Evolutionary conservation across 371 early-diverging fungal genomes (phyloP), one percentile per base, ranked within the genome.

Genomic region (Mortierella sp.): DNA sequence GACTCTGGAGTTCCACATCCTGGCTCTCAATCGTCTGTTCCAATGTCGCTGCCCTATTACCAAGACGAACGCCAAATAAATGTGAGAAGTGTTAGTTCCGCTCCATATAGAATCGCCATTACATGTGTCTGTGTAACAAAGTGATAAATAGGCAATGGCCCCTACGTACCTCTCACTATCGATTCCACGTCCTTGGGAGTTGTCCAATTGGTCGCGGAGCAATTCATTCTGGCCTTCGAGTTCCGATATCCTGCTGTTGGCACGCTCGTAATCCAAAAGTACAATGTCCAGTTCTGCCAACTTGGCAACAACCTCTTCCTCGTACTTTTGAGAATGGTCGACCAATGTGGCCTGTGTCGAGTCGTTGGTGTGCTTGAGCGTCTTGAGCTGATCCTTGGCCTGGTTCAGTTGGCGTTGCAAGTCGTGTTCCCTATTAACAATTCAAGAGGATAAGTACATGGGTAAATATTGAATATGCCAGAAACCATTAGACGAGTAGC

Each of bases 261-360:
- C 93, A 41, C 94, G 90, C 66, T 97, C 97, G 26, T 96, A 87
- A 71, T 97, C 97, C 79, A 93, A 88, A 52, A 91, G 89, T 8
- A 96, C 89, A 66, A 97, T 95, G 79, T 97, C 97, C 53, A 96
- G 86, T 73, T 97, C 97, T 1, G 96, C 97, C 16, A 96, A 86
- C 82, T 94, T 94, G 26, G 91, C 93, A 0, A 94, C 93, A 31
- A 96, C 92, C 68, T 95, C 94, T 66, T 95, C 94, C 78, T 97
- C 96, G 68, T 94, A 94, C 79, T 92, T 92, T 68, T 94, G 92
- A 44, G 89, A 90, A 37, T 93, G 91, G 66, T 91, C 91, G n/a
- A 93, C 89, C 14, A 94, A 85, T 26, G 91, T 90, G 6, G 94
- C 93, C 76, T 96, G 96, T 8, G 93, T 91, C 47, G 92, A 89